Conservation (phyloP, 805 yeast species). For the Saccharomycopsis sp. region DNA sequence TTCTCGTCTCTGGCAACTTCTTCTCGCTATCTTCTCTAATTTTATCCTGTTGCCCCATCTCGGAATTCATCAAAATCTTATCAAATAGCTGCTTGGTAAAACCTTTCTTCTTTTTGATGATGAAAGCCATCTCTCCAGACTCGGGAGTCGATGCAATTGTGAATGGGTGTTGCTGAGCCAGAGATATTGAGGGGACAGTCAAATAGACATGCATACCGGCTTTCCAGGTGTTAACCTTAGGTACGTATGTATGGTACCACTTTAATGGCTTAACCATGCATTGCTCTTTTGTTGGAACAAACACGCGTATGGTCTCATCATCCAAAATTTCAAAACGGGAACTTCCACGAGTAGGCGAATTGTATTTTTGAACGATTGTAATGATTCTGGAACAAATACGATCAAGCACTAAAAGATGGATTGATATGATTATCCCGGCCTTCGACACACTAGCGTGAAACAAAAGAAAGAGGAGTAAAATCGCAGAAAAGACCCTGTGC, state of each 20-base stretch:
- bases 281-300: slow-evolving; percentile 29
- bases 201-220: slow-evolving; percentile 43
- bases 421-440: slow-evolving; percentile 34
- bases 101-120: slow-evolving; percentile 37
- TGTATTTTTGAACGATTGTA: slow-evolving; percentile 30
- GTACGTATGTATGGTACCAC: slow-evolving; percentile 26
- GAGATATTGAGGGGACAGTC: slow-evolving; percentile 34
- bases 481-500: slow-evolving; percentile 36
- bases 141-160: slow-evolving; percentile 37
- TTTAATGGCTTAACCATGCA: slow-evolving; percentile 27
- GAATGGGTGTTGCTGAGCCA: slow-evolving; percentile 42
- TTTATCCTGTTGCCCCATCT: neutral
- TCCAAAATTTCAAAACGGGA: slow-evolving; percentile 37
- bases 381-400: slow-evolving; percentile 31
- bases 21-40: neutral
- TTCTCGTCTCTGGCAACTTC: too few species aligned
- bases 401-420: slow-evolving; percentile 39
- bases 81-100: slow-evolving; percentile 35
- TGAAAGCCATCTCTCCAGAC: slow-evolving; percentile 34
- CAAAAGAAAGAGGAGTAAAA: slow-evolving; percentile 37
- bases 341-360: slow-evolving; percentile 34
- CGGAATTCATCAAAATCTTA: slow-evolving; percentile 22
- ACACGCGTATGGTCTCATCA: slow-evolving; percentile 34
- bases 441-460: slow-evolving; percentile 36
- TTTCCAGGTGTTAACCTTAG: slow-evolving; percentile 38